These are phyloP conservation scores for Dactylorhiza incarnata DNA, from an alignment of 106 monocot species.

Conservation along the genomic window DNA sequence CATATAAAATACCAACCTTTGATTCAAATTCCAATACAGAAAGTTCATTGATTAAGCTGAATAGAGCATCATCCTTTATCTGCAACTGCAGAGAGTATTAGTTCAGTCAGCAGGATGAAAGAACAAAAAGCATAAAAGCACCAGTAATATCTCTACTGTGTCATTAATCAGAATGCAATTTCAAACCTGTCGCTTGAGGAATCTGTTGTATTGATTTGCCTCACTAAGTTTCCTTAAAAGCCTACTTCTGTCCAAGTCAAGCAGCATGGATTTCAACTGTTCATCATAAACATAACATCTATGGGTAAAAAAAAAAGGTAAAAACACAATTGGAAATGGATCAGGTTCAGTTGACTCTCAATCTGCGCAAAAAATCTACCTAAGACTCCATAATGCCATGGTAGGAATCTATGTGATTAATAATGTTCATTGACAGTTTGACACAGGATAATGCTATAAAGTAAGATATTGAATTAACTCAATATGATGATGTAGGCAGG, in stretches of 20 bases:
- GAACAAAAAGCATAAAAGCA: background rate
- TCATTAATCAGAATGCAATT: background rate
- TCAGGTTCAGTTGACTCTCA: background rate
- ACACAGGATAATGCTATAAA: no score
- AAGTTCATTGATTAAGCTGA: conserved; percentile 61
- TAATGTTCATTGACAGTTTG: no score
- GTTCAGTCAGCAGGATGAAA: background rate
- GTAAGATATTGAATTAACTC: no score
- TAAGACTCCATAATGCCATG: no score
- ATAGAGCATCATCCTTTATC: conserved; percentile 51
- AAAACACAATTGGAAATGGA: background rate
- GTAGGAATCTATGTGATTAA: no score
- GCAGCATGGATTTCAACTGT: conserved; percentile 65
- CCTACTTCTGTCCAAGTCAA: conserved; percentile 61
- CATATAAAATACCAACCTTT: conserved; percentile 32
- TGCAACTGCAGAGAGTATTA: conserved; percentile 44
- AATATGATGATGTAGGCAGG: no score
- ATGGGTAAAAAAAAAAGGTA: background rate
- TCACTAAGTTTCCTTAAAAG: conserved; percentile 77
- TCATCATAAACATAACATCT: background rate
- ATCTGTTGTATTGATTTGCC: conserved; percentile 84
- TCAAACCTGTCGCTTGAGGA: conserved; percentile 77
- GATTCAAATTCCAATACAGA: conserved; percentile 72
- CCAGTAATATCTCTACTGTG: background rate
- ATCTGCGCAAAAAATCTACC: no score